These are phyloP conservation scores for Achlya hypogyna DNA, from an alignment of 352 stramenopile species.

Conservation along the genomic window DNA sequence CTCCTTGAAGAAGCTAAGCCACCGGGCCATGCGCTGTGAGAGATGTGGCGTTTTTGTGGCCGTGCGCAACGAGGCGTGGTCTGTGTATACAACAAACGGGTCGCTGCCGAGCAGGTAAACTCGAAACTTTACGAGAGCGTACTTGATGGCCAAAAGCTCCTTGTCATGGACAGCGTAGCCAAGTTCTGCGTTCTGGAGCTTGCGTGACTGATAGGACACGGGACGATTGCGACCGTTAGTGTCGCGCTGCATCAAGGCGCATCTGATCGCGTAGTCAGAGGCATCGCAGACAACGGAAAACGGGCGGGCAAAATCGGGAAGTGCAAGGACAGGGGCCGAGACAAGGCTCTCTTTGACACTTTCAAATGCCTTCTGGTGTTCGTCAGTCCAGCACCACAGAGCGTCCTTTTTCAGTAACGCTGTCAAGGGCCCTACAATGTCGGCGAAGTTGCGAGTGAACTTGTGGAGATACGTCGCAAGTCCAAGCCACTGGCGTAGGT, in stretches of 20 bases:
- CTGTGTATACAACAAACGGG: constrained; percentile 24
- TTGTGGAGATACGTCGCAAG: no score
- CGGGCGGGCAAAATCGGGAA: no score
- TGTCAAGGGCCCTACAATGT: no score
- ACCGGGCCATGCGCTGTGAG: constrained; percentile 23
- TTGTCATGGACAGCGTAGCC: constrained; percentile 27
- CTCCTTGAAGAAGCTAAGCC: constrained; percentile 26
- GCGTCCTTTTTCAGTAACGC: no score
- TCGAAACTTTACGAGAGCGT: constrained; percentile 26
- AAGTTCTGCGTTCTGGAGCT: constrained; percentile 22
- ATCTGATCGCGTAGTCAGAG: constrained; percentile 23
- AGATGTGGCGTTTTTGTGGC: constrained; percentile 15
- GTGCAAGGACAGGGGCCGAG: no score
- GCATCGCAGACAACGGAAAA: constrained; percentile 28
- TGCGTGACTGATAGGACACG: constrained; percentile 24
- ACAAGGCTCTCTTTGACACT: no score
- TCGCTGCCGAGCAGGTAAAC: constrained; percentile 24
- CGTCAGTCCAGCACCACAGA: no score
- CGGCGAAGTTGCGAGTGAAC: no score
- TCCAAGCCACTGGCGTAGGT: no score
- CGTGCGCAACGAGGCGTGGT: constrained; percentile 26
- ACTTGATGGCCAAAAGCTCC: constrained; percentile 24
- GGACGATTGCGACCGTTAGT: constrained; percentile 20
- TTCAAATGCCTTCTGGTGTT: no score
- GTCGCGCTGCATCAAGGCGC: constrained; percentile 21